Conservation (phyloP, 345 rosid genomes). For the Pelargonium nanum region DNA sequence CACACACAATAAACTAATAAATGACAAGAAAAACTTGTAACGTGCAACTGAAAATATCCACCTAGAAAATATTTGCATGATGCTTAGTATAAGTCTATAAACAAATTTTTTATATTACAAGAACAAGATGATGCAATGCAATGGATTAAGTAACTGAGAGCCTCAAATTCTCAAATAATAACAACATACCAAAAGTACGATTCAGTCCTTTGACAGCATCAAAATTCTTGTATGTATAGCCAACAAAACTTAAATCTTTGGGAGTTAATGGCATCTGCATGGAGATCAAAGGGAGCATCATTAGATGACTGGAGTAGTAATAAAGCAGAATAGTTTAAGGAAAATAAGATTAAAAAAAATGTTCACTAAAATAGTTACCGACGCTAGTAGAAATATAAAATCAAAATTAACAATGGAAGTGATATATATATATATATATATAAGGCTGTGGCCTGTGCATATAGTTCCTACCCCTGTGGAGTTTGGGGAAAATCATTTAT, state of each 20-base stretch:
- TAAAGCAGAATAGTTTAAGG: neutral
- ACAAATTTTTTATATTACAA: neutral
- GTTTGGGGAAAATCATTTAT: too few relatives aligned
- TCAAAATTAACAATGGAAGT: neutral
- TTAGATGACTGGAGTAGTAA: neutral
- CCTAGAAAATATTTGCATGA: neutral
- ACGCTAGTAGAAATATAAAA: neutral
- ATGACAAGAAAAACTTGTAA: neutral
- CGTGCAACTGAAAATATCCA: neutral
- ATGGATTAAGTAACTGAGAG: neutral
- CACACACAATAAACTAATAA: neutral
- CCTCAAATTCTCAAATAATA: neutral
- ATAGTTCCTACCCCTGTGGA: too few relatives aligned
- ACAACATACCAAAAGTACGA: slow-evolving; percentile 48
- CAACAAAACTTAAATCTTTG: slow-evolving; percentile 90
- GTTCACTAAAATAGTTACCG: neutral
- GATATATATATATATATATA: too few relatives aligned
- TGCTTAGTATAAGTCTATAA: too few relatives aligned
- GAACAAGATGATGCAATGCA: neutral
- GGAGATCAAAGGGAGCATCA: slow-evolving; percentile 8
- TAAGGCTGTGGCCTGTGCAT: too few relatives aligned
- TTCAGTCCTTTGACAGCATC: slow-evolving; percentile 79
- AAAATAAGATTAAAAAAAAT: neutral
- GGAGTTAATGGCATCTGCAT: slow-evolving; percentile 70
- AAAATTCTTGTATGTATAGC: slow-evolving; percentile 93